phyloP scores from a whole-genome alignment of 805 yeast genomes.

The Nakazawaea ambrosiae region DNA sequence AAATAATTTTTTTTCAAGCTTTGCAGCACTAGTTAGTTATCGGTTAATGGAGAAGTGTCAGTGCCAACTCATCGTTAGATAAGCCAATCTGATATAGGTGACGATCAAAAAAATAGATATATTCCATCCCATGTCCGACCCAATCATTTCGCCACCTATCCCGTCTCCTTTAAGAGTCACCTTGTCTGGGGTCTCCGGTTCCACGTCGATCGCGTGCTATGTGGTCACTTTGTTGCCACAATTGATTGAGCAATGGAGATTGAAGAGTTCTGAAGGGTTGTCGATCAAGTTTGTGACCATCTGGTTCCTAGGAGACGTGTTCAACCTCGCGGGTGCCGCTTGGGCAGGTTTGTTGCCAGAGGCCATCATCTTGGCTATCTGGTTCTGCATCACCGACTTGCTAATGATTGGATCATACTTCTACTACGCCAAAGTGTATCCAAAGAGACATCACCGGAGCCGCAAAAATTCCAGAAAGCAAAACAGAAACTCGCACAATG shows the following conservation, averaged over 20 bases:
- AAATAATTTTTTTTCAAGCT: too few species aligned
- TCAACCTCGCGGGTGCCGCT: conserved; percentile 59
- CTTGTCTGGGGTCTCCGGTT: conserved; percentile 60
- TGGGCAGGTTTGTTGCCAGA: conserved; percentile 69
- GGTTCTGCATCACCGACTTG: conserved; percentile 72
- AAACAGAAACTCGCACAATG: conserved; percentile 6
- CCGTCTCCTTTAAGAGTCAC: conserved; percentile 31
- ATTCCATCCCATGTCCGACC: too few species aligned
- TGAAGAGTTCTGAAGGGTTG: conserved; percentile 70
- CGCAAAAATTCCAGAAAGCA: background rate
- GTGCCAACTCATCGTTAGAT: too few species aligned
- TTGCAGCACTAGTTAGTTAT: too few species aligned
- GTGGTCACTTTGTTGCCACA: conserved; percentile 71
- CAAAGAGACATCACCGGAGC: conserved; percentile 22
- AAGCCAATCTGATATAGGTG: too few species aligned
- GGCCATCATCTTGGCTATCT: conserved; percentile 60
- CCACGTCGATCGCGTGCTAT: conserved; percentile 74
- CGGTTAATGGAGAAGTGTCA: too few species aligned
- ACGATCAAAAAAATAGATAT: too few species aligned
- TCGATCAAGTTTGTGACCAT: conserved; percentile 58
- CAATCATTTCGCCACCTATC: too few species aligned
- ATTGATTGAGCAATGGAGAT: conserved; percentile 72
- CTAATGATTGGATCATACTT: conserved; percentile 50
- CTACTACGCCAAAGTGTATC: conserved; percentile 46
- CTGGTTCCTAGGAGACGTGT: conserved; percentile 69